Evolutionary conservation across 768 basidiomycete genomes (phyloP).

Genomic region (Mycena rosella): DNA sequence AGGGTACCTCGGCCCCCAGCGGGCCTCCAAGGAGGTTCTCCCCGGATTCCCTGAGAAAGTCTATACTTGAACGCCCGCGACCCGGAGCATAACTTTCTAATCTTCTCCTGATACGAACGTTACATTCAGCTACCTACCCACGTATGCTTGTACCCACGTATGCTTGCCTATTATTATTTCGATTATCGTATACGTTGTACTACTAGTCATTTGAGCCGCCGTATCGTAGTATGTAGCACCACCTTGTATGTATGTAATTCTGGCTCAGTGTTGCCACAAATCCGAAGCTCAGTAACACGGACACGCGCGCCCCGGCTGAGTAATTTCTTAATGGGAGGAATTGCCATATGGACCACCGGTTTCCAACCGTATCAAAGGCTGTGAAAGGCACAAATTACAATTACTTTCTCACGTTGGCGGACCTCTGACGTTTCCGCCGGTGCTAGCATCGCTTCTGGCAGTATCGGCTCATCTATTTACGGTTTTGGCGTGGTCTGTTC

Average conservation of each 20-base stretch:
- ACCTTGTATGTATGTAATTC: no score
- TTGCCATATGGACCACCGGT: constrained; percentile 3
- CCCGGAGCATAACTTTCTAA: no score
- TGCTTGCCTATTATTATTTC: background rate
- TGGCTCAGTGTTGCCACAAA: no score
- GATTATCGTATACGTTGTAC: background rate
- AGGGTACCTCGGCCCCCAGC: constrained; percentile 26
- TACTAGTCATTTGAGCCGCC: background rate
- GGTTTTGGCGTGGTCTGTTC: no score
- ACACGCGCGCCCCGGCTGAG: no score
- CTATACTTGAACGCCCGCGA: constrained; percentile 25
- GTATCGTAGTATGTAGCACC: no score
- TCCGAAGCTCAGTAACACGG: no score
- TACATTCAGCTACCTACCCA: background rate
- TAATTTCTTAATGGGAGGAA: background rate
- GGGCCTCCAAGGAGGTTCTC: constrained; percentile 32
- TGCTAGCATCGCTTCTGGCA: background rate
- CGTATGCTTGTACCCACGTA: background rate
- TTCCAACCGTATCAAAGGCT: background rate
- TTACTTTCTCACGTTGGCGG: background rate
- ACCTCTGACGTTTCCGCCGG: background rate
- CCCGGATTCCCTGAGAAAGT: constrained; percentile 37
- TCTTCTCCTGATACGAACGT: background rate
- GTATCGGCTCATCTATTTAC: no score
- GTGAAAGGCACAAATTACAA: background rate